These are phyloP conservation scores for Moesziomyces globuligerus DNA, from an alignment of 1,284 basidiomycete species.

Conservation along the genomic window DNA sequence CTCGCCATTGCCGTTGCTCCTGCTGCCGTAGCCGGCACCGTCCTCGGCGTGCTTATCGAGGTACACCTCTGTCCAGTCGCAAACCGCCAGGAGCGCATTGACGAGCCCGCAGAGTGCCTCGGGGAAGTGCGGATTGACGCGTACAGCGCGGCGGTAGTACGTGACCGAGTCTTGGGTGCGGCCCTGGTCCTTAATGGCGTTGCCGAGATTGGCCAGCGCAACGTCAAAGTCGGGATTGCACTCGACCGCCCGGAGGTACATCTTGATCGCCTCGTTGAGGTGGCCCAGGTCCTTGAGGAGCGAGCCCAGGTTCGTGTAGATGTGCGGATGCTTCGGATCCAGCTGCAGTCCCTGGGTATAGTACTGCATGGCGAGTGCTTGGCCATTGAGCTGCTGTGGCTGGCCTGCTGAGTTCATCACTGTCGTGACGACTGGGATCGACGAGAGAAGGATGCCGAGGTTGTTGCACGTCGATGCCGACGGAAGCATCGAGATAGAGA, in stretches of 20 bases:
- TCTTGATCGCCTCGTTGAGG: slow-evolving; percentile 71
- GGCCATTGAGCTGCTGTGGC: slow-evolving; percentile 59
- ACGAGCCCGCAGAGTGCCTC: slow-evolving; percentile 74
- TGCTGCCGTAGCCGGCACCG: slow-evolving; percentile 1
- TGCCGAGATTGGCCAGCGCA: slow-evolving; percentile 75
- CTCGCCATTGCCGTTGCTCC: background rate
- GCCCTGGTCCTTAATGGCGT: slow-evolving; percentile 71
- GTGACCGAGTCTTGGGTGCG: slow-evolving; percentile 72
- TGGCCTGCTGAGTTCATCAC: slow-evolving; percentile 63
- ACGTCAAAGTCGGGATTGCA: slow-evolving; percentile 74
- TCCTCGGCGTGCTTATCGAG: slow-evolving; percentile 10
- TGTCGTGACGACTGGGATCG: slow-evolving; percentile 67
- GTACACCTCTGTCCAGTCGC: slow-evolving; percentile 72
- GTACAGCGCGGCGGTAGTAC: slow-evolving; percentile 73
- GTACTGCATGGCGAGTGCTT: slow-evolving; percentile 72
- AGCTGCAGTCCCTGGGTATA: slow-evolving; percentile 73
- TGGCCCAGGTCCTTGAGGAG: slow-evolving; percentile 74
- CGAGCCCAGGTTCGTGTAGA: slow-evolving; percentile 75
- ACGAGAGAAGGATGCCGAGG: slow-evolving; percentile 74
- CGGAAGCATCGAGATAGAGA: slow-evolving; percentile 72
- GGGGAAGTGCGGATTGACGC: slow-evolving; percentile 72
- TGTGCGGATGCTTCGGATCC: slow-evolving; percentile 73
- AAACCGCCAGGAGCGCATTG: slow-evolving; percentile 72
- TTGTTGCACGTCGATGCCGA: slow-evolving; percentile 75
- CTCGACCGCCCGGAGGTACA: slow-evolving; percentile 72